These are phyloP conservation scores for Mucuna pruriens DNA, from an alignment of 306 rosid genomes.

Conservation along the genomic window DNA sequence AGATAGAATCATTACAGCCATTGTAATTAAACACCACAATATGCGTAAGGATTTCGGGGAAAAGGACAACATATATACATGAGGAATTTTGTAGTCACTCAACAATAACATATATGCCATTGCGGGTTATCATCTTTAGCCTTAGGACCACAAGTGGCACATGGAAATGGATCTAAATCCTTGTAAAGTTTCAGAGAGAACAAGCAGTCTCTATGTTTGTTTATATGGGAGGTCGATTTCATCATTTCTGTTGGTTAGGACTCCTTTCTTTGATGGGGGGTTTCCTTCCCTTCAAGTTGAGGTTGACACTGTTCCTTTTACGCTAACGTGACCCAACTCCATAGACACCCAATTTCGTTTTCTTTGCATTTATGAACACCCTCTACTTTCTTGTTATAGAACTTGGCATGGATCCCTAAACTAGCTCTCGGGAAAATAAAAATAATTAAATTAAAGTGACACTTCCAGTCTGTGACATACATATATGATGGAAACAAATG, in stretches of 20 bases:
- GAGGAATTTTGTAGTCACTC: slow-evolving; percentile 30
- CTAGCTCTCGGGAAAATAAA: slow-evolving; percentile 16
- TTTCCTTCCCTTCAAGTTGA: slow-evolving; percentile 37
- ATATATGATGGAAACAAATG: slow-evolving; percentile 40
- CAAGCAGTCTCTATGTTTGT: slow-evolving; percentile 40
- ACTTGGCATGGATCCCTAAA: slow-evolving; percentile 38
- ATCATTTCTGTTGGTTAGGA: slow-evolving; percentile 38
- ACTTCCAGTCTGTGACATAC: slow-evolving; percentile 30
- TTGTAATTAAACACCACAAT: neutral
- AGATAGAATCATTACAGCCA: neutral
- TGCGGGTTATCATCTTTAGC: slow-evolving; percentile 38
- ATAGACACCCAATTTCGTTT: slow-evolving; percentile 40
- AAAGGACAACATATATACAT: slow-evolving; percentile 34
- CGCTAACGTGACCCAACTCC: slow-evolving; percentile 39
- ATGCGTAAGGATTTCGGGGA: slow-evolving; percentile 2
- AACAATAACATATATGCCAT: slow-evolving; percentile 34
- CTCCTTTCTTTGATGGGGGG: neutral
- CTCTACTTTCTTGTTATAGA: slow-evolving; percentile 37
- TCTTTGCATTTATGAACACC: slow-evolving; percentile 40
- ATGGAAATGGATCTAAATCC: slow-evolving; percentile 49
- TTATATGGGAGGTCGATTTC: slow-evolving; percentile 36
- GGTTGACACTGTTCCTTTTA: slow-evolving; percentile 47
- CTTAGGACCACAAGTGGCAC: slow-evolving; percentile 50
- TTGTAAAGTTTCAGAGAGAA: slow-evolving; percentile 46
- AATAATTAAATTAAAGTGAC: slow-evolving; percentile 23